A percentile compares a stretch with the other conserved stretches of the same genome.
Evolutionary conservation across 2,329 filamentous ascomycete genomes (phyloP).

Genomic region (Daldinia sp.): DNA sequence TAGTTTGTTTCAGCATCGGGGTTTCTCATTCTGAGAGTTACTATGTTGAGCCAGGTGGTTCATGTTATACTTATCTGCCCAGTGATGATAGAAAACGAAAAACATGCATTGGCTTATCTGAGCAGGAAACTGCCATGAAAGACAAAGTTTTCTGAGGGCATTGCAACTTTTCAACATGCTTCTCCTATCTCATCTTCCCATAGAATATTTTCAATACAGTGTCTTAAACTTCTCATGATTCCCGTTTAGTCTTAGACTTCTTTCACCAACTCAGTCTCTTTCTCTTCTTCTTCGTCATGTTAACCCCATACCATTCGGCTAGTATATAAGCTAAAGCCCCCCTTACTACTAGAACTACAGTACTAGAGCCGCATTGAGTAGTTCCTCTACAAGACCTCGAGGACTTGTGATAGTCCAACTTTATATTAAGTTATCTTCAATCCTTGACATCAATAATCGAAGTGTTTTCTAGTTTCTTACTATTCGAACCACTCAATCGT

Average conservation of each 20-base stretch:
- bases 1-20: not conserved
- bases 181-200: not conserved
- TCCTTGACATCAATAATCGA: too few species aligned
- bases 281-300: too few species aligned
- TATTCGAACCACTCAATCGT: not conserved
- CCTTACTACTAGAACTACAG: too few species aligned
- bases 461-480: not conserved
- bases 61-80: not conserved
- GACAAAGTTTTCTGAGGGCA: constrained; percentile 3
- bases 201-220: too few species aligned
- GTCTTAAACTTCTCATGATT: too few species aligned
- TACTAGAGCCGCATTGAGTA: too few species aligned
- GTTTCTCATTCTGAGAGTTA: not conserved
- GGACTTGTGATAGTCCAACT: too few species aligned
- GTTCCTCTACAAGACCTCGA: too few species aligned
- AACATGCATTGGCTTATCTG: constrained; percentile 17
- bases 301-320: too few species aligned
- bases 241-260: too few species aligned
- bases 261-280: too few species aligned
- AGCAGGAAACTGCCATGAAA: not conserved
- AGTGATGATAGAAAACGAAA: not conserved
- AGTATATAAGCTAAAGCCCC: too few species aligned
- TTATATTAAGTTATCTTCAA: not conserved
- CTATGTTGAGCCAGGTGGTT: not conserved
- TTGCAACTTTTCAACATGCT: not conserved